Conservation (phyloP, 1,139 yeast genomes). For the Yamadazyma sp. region DNA sequence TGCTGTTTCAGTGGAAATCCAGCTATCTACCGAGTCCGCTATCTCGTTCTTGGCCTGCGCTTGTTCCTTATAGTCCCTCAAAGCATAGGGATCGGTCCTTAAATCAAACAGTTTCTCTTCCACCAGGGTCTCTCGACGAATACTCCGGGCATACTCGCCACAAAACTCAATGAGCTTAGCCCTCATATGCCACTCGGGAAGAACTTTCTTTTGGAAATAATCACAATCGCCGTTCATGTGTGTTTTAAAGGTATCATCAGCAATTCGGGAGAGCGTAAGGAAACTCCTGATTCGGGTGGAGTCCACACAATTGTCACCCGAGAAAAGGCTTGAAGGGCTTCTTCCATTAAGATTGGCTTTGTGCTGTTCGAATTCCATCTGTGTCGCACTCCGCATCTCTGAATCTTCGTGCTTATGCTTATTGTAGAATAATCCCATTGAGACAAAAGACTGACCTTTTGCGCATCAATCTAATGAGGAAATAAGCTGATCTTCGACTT, state of each 20-base stretch:
- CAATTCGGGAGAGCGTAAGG: conserved; percentile 36
- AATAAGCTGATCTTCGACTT: no score
- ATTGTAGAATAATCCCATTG: not conserved
- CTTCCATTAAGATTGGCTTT: not conserved
- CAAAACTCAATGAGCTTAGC: conserved; percentile 33
- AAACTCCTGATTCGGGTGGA: conserved; percentile 38
- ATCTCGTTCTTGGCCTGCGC: conserved; percentile 23
- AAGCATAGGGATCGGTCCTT: conserved; percentile 43
- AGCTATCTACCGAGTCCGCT: conserved; percentile 33
- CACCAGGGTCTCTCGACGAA: conserved; percentile 16
- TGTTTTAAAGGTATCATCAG: conserved; percentile 41
- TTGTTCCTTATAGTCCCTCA: conserved; percentile 23
- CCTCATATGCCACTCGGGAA: conserved; percentile 41
- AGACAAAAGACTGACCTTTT: not conserved
- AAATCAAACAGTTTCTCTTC: conserved; percentile 25
- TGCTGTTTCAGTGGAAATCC: conserved; percentile 36
- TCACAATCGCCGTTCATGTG: conserved; percentile 38
- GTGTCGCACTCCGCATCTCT: not conserved
- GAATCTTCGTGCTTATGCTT: not conserved
- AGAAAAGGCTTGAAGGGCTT: conserved; percentile 14
- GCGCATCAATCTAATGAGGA: no score
- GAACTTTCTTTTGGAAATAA: conserved; percentile 28
- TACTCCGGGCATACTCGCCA: conserved; percentile 22
- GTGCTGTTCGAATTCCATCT: not conserved
- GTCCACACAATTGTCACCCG: conserved; percentile 33